Conservation (phyloP, 805 yeast species). For the Teunomyces tritomae region DNA sequence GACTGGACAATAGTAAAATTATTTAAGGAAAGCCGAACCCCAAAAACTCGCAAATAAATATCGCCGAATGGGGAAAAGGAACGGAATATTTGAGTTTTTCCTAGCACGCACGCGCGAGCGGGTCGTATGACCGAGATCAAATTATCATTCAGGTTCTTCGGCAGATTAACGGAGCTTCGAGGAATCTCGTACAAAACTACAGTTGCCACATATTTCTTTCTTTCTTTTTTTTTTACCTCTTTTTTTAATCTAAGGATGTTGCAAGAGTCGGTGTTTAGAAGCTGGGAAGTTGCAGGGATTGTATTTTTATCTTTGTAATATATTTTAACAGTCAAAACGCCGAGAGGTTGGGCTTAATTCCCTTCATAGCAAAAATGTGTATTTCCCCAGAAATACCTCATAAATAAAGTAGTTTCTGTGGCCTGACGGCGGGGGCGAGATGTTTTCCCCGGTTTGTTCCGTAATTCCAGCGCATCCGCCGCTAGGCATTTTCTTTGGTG, state of each 20-base stretch:
- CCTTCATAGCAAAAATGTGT: no score
- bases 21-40: neutral
- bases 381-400: neutral
- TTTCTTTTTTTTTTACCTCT: no score
- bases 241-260: no score
- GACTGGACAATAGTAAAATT: neutral
- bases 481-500: neutral
- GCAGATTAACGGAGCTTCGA: no score
- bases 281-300: no score
- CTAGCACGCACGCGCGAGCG: slow-evolving; percentile 1
- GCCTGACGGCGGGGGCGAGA: neutral
- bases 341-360: no score
- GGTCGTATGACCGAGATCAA: slow-evolving; percentile 1
- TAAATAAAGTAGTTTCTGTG: neutral
- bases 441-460: neutral
- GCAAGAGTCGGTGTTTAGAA: no score
- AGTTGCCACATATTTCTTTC: no score
- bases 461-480: neutral
- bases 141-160: neutral
- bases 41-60: neutral
- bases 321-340: no score
- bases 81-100: neutral
- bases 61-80: slow-evolving; percentile 3
- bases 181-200: neutral
- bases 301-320: no score